Evolutionary conservation across 2,329 filamentous ascomycete genomes (phyloP), one percentile per base, ranked within the genome.

Genomic region (Fusarium sp.): DNA sequence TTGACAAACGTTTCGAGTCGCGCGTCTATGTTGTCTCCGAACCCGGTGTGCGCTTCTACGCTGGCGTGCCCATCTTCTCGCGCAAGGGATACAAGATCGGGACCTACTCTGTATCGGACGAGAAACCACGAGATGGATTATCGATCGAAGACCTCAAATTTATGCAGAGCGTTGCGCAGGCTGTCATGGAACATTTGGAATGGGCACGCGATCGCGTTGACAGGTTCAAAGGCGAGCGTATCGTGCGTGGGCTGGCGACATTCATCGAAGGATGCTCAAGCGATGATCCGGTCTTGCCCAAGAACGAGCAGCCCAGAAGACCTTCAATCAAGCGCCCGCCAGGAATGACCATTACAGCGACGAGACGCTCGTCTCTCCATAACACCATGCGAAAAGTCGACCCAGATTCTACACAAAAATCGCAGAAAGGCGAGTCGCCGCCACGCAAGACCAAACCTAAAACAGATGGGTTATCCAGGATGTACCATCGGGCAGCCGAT

Each of bases 181-280:
- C 87, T 6, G 81, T 89, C 6, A 88, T 89, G 79, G 84, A 88
- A 38, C 89, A 91, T 59, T 76, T 92, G 10, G 88, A 89, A 77
- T 86, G 82, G 80, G 86, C 80, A 44, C 82, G 83, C 66, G 83
- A 81, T 64, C 84, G 79, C 54, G 85, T 82, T 57, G 87, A 84
- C 69, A 86, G 84, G 69, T 84, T 81, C 71, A 83, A 82, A 69
- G 86, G 81, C 40, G 87, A 83, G 65, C 84, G 82, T 71, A 89
- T 85, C 78, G 85, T 84, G 40, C 82, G 84, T 17, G 86, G 86
- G 0, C 77, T 90, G 13, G 85, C 84, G 4, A 80, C 81, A 18
- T 89, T 88, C 55, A 84, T 87, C 8, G 85, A 87, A 59, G 84
- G 84, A 7, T 84, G 81, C 58, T 82, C 81, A 3, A 59, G 56